Evolutionary conservation across 495 filamentous ascomycete genomes (phyloP).

Genomic region (Bryoglossum gracile): DNA sequence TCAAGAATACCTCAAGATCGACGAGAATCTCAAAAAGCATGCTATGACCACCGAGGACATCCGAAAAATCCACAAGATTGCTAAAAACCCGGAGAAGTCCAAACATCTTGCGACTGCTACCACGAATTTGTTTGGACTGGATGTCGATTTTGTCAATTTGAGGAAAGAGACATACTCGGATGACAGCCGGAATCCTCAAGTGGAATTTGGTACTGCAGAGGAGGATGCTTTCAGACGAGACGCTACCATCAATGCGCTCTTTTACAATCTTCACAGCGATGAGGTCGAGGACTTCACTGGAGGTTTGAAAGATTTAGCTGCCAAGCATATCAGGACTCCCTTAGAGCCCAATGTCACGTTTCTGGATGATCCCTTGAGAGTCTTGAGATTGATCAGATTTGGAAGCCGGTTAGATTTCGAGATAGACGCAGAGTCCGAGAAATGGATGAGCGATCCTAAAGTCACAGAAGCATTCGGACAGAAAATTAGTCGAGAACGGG

Average conservation of each 20-base stretch:
- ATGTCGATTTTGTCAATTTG: constrained; percentile 91
- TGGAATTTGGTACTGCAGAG: constrained; percentile 87
- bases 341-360: constrained; percentile 89
- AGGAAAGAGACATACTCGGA: constrained; percentile 83
- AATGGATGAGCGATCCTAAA: constrained; percentile 64
- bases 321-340: constrained; percentile 73
- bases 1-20: constrained; percentile 42
- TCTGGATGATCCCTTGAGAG: constrained; percentile 84
- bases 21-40: constrained; percentile 35
- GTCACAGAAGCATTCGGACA: constrained; percentile 70
- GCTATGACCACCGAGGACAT: constrained; percentile 43
- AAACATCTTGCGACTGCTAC: constrained; percentile 96
- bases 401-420: constrained; percentile 73
- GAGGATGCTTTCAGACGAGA: constrained; percentile 89
- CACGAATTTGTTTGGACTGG: constrained; percentile 75
- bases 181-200: constrained; percentile 79
- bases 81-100: constrained; percentile 90
- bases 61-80: constrained; percentile 65
- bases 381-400: constrained; percentile 86
- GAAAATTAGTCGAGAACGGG: constrained; percentile 88
- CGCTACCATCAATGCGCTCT: constrained; percentile 91
- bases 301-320: constrained; percentile 68
- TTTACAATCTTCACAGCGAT: constrained; percentile 80
- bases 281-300: constrained; percentile 79
- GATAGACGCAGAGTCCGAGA: constrained; percentile 60